Evolutionary conservation across 805 yeast genomes (phyloP), one percentile per base, ranked within the genome.

Genomic region (Wickerhamomyces pijperi): DNA sequence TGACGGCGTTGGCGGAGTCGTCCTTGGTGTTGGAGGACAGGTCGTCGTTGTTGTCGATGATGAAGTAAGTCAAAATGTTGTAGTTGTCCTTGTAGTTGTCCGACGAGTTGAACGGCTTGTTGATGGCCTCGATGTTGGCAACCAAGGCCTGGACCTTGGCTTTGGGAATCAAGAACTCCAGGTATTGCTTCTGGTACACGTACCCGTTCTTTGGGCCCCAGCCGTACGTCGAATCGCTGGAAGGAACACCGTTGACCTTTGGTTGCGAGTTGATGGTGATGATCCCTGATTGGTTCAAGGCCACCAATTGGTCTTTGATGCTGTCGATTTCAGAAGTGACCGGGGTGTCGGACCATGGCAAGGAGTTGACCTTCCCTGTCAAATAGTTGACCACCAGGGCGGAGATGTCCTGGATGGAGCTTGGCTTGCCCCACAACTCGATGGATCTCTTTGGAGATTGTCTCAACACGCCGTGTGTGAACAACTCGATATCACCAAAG

Each of bases 281-380:
- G 45, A 83, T 74, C 2, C 86, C 85, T 23, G 70, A 67, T 41
- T 63, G 45, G 60, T 87, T 86, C 44, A 90, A 61, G n/a, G 65
- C 61, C 34, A 82, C 61, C 48, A 90, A 68, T 39, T 76, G 67
- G 7, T 63, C 58, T 41, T 72, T 67, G 49, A 87, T 79, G 11
- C 77, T 59, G 17, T 71, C 69, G 18, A 86, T 76, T 59, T 90
- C 97, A 32, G 70, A 70, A 28, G 84, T 78, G 44, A 87, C 72
- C 12, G 95, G 82, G n/a, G 86, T 79, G 58, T 90, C 97, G 19
- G 90, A 80, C 97, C 97, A 90, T 16, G 97, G 97, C 50, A 90
- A 68, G 28, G 90, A 76, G 37, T 68, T 67, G 40, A 87, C 58
- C 39, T 76, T 72, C 21, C 95, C 94, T 17, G 70, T 61, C 46